phyloP scores from a whole-genome alignment of 352 stramenopile genomes.

The Phytophthora macrochlamydospora region DNA sequence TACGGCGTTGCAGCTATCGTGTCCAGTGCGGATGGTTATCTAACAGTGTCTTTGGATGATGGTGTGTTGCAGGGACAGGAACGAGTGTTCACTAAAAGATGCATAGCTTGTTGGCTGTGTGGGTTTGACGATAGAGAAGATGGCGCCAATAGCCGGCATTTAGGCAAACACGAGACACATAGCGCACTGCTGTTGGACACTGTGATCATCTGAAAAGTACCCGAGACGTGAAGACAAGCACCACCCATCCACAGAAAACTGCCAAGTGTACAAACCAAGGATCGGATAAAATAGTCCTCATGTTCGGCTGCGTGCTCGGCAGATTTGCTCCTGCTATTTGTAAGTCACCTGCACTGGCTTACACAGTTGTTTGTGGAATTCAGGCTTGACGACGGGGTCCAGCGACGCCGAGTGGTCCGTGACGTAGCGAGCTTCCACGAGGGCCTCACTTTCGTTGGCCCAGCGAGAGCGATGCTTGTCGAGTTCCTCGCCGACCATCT shows the following conservation, averaged over 20 bases:
- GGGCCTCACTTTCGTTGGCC: constrained; percentile 59
- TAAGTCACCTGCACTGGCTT: constrained; percentile 55
- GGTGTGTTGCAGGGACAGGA: constrained; percentile 46
- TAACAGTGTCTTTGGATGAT: too few relatives aligned
- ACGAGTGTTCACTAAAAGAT: constrained; percentile 46
- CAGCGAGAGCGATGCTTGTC: constrained; percentile 63
- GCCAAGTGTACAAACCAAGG: constrained; percentile 10
- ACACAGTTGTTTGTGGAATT: constrained; percentile 69
- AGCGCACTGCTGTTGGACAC: neutral
- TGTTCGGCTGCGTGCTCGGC: constrained; percentile 8
- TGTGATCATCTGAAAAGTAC: neutral
- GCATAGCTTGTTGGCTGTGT: constrained; percentile 25
- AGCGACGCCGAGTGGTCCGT: constrained; percentile 59
- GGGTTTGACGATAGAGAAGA: constrained; percentile 25
- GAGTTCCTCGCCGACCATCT: constrained; percentile 54
- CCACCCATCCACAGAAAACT: neutral
- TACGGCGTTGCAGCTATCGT: constrained; percentile 26
- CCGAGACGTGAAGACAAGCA: constrained; percentile 1
- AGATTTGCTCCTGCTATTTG: constrained; percentile 34
- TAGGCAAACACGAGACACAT: constrained; percentile 10
- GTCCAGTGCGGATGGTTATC: too few relatives aligned
- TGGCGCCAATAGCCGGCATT: constrained; percentile 9
- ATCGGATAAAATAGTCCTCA: constrained; percentile 26
- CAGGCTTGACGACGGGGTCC: constrained; percentile 47
- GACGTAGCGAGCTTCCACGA: constrained; percentile 61